These are phyloP conservation scores for Cyphellophora europaea DNA, from an alignment of 2,329 filamentous ascomycete species.

Conservation along the genomic window DNA sequence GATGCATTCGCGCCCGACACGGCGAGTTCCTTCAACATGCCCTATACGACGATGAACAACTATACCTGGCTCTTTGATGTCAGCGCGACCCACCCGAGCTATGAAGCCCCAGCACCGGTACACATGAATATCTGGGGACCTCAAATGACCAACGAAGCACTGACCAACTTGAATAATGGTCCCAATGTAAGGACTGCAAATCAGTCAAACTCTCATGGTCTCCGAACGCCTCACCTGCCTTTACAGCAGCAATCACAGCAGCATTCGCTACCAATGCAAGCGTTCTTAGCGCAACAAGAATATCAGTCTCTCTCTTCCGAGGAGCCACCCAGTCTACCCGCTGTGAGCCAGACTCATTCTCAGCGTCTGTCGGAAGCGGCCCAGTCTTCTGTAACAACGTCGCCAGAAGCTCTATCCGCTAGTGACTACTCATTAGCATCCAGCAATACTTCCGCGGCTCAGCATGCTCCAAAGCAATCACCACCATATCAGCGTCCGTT, in stretches of 20 bases:
- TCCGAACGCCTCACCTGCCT: not conserved
- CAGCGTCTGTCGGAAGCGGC: not conserved
- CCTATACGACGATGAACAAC: constrained; percentile 53
- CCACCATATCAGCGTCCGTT: not conserved
- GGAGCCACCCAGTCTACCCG: not conserved
- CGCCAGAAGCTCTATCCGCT: not conserved
- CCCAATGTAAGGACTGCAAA: too few species aligned
- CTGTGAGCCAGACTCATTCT: not conserved
- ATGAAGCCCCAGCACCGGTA: not conserved
- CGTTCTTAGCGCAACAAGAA: not conserved
- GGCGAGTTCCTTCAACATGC: constrained; percentile 56
- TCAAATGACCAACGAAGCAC: not conserved
- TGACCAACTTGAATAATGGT: not conserved
- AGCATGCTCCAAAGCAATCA: not conserved
- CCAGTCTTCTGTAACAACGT: not conserved
- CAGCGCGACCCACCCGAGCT: constrained; percentile 3
- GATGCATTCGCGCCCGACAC: constrained; percentile 53
- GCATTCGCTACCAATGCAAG: not conserved
- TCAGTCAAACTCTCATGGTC: not conserved
- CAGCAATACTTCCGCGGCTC: not conserved
- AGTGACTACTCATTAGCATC: not conserved
- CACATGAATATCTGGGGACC: not conserved
- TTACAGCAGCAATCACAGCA: not conserved
- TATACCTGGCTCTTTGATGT: constrained; percentile 54
- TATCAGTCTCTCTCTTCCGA: not conserved